A percentile compares a stretch with the other conserved stretches of the same genome.
Evolutionary conservation across 202 grass and related monocot genomes (phyloP).

Genomic region (Brachypodium distachyon): DNA sequence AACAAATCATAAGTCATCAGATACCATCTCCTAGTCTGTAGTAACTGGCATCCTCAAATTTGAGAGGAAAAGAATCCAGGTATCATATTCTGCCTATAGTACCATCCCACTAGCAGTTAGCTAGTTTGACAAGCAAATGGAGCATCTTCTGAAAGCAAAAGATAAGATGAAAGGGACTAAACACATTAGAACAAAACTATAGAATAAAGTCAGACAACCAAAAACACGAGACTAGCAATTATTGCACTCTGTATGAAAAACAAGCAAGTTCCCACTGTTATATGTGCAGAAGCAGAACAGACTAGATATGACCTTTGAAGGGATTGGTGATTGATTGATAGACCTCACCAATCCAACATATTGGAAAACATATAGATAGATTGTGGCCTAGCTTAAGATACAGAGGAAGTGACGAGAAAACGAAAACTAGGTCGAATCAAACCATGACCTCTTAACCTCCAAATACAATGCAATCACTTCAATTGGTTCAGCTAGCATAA

Average conservation of each 20-base stretch:
- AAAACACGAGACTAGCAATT: background rate
- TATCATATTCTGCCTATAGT: background rate
- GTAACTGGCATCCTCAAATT: background rate
- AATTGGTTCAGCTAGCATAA: background rate
- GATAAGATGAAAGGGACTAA: background rate
- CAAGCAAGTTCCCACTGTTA: background rate
- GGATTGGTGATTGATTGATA: conserved; percentile 18
- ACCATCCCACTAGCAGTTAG: background rate
- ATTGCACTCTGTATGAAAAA: conserved; percentile 5
- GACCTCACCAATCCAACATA: background rate
- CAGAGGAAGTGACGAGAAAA: background rate
- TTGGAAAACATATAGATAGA: background rate
- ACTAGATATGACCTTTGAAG: conserved; percentile 4
- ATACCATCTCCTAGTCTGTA: background rate
- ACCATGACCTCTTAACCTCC: conserved; percentile 2
- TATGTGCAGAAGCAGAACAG: conserved; percentile 6
- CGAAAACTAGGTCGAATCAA: background rate
- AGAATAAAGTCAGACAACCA: conserved; percentile 17
- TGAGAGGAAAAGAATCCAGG: background rate
- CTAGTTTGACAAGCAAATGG: conserved; percentile 21
- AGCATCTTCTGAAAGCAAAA: conserved; percentile 31
- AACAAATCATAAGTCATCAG: background rate
- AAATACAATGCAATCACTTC: background rate
- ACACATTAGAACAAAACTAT: background rate
- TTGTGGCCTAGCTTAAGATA: background rate